Percentiles rank a stretch among this genome's conserved stretches.
Evolutionary conservation across 129 eudicot species (phyloP).

Genomic region (Chrysanthemum lavandulifolium): DNA sequence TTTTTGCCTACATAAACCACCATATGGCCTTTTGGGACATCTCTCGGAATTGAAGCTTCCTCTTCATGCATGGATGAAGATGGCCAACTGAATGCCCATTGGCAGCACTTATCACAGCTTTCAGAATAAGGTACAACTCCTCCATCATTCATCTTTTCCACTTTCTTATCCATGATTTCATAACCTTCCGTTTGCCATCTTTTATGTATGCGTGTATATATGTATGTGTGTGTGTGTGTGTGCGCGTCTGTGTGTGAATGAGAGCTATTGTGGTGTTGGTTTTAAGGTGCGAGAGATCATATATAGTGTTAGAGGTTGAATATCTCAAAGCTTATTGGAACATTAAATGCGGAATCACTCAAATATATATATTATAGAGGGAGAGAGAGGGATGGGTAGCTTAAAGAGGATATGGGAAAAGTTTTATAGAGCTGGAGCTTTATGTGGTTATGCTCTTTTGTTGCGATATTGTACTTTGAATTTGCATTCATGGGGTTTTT

Average conservation of each 20-base stretch:
- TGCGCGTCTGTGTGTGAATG: conserved; percentile 12
- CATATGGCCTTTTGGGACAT: conserved; percentile 59
- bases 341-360: conserved; percentile 32
- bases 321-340: conserved; percentile 29
- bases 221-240: background rate
- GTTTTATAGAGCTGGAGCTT: conserved; percentile 18
- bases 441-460: conserved; percentile 34
- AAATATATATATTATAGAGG: conserved; percentile 6
- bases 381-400: conserved; percentile 22
- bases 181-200: conserved; percentile 36
- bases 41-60: conserved; percentile 42
- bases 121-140: conserved; percentile 32
- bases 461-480: conserved; percentile 29
- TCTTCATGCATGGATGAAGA: conserved; percentile 37
- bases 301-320: conserved; percentile 38
- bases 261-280: conserved; percentile 31
- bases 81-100: conserved; percentile 47
- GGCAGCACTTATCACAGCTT: conserved; percentile 41
- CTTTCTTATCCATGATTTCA: conserved; percentile 46
- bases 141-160: conserved; percentile 46
- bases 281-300: conserved; percentile 30
- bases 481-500: conserved; percentile 27
- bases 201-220: conserved; percentile 13
- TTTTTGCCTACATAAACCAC: conserved; percentile 55
- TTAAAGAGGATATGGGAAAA: conserved; percentile 20